Base-by-base conservation (phyloP, 305 asterid species). In the Stenogyne calaminthoides region DNA sequence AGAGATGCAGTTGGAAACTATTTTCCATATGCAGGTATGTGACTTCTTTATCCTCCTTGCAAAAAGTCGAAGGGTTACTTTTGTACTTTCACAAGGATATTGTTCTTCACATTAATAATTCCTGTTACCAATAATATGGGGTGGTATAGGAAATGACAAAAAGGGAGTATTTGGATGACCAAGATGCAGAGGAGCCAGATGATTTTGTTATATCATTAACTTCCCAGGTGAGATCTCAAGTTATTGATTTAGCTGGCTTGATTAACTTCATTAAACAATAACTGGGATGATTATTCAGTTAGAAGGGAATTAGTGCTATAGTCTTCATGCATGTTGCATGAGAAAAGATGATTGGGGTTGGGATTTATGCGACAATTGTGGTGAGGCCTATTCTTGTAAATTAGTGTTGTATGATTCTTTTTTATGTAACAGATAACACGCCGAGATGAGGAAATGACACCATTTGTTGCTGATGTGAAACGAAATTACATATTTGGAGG, bases 151-250 rank as follows among this genome's bases (percentile, higher is more conserved):
- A 89, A 81, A 92, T 95, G 97, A 82, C 93, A 20, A 95, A 86
- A 78, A 83, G 87, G 80, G 92, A 89, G 73, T 95, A 92, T 82
- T 80, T 92, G 91, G 99, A 92, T 65, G 99, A 92, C 85, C 96
- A 91, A 88, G 99, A 95, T 82, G 97, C 96, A 19, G 99, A 95
- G 86, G 99, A 95, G 85, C 99, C 99, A 44, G 98, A 95, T 83
- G 99, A 95, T 80, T 92, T 86, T 82, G 85, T 95, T 52, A 91
- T 95, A 77, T 89, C 99, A 36, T 79, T 95, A 79, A 89, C 97
- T 67, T 89, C 98, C 78, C 97, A 89, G 93, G 99, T 91, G 62
- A 81, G 87, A 73, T 65, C 54, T 76, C 70, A 67, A 14, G 61
- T 40, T 61, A 69, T 42, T 37, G 51, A 58, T 27, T 22, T 59